Evolutionary conservation across 2,329 filamentous ascomycete species (phyloP).

Genomic region (Claviceps arundinis): DNA sequence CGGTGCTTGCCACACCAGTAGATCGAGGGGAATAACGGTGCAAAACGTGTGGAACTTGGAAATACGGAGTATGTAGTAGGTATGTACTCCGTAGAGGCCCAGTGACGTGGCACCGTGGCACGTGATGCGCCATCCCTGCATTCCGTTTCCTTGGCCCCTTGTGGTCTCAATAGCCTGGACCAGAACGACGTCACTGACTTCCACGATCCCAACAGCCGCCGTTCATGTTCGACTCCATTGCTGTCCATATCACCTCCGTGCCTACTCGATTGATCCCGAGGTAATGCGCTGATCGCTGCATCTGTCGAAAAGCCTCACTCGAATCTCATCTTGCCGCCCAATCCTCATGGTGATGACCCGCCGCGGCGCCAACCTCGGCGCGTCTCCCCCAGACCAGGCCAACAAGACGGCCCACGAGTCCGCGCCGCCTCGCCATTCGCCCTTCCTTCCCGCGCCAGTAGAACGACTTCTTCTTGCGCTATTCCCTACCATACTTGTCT

Average conservation of each 20-base stretch:
- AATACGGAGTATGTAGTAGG: no score
- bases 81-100: no score
- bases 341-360: constrained; percentile 16
- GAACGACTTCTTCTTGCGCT: constrained; percentile 51
- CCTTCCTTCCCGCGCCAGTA: constrained; percentile 56
- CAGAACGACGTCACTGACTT: no score
- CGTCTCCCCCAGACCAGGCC: neutral
- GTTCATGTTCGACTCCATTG: no score
- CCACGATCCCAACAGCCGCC: no score
- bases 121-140: no score
- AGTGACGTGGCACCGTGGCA: no score
- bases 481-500: constrained; percentile 66
- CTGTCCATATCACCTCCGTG: neutral
- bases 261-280: neutral
- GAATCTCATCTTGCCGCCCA: neutral
- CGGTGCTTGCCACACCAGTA: no score
- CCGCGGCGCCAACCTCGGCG: constrained; percentile 9
- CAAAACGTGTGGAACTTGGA: no score
- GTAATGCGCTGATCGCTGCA: neutral
- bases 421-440: constrained; percentile 27
- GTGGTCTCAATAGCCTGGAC: no score
- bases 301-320: neutral
- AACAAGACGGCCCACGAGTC: neutral
- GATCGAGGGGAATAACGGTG: no score
- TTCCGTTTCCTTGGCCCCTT: no score